Percentiles rank a stretch among this genome's conserved stretches.
phyloP scores from a whole-genome alignment of 345 rosid species.

The Citrus maxima region DNA sequence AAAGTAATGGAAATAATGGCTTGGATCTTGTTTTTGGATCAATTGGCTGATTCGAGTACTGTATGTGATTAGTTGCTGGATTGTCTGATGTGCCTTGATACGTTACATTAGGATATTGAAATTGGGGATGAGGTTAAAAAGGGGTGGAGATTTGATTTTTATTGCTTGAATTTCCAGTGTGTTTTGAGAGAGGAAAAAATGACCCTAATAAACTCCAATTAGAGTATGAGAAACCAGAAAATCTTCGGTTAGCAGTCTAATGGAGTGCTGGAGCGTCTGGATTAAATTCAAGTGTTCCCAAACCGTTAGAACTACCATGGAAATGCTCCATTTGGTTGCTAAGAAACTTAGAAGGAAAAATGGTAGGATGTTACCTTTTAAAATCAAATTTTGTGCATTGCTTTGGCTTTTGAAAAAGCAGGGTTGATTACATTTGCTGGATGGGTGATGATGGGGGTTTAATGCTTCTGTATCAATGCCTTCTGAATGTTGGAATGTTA shows the following conservation, averaged over 20 bases:
- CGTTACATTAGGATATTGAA: not conserved
- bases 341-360: not conserved
- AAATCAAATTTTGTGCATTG: not conserved
- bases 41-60: not conserved
- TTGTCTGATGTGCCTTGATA: not conserved
- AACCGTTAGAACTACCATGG: not conserved
- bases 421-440: not conserved
- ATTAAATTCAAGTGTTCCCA: not conserved
- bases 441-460: not conserved
- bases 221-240: not conserved
- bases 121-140: not conserved
- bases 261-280: not conserved
- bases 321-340: constrained; percentile 4
- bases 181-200: not conserved
- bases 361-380: not conserved
- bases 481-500: not conserved
- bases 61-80: not conserved
- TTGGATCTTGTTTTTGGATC: not conserved
- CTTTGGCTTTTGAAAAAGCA: constrained; percentile 6
- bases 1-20: not conserved
- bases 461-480: constrained; percentile 7
- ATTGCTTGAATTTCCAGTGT: not conserved
- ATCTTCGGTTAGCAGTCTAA: not conserved
- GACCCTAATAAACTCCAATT: not conserved
- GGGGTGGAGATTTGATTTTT: not conserved